Conservation (phyloP, 495 filamentous ascomycete species). For the Neurospora hispaniola region DNA sequence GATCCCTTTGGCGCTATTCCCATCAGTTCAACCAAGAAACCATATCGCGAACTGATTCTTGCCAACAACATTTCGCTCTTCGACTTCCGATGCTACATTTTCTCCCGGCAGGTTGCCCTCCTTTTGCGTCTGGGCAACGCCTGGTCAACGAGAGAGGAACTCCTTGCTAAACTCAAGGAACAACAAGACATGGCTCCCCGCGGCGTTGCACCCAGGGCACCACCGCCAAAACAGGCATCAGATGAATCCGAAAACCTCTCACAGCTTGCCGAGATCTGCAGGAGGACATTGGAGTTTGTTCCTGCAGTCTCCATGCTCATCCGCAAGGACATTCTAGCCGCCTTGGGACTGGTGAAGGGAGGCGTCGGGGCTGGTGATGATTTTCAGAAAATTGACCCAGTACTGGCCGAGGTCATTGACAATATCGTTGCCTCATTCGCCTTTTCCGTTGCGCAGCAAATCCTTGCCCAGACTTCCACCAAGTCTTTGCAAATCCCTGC, state of each 20-base stretch:
- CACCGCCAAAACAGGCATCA: constrained; percentile 27
- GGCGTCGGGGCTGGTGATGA: constrained; percentile 11
- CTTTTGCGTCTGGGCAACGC: constrained; percentile 74
- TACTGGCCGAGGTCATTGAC: constrained; percentile 49
- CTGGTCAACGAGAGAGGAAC: constrained; percentile 43
- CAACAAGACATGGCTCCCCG: constrained; percentile 41
- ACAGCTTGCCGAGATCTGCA: constrained; percentile 70
- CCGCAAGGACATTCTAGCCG: constrained; percentile 56
- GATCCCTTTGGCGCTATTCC: constrained; percentile 44
- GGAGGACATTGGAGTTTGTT: constrained; percentile 69
- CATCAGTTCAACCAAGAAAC: constrained; percentile 62
- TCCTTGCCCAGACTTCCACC: constrained; percentile 66
- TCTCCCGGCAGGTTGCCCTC: constrained; percentile 76
- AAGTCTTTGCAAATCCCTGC: constrained; percentile 55
- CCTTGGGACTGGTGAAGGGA: constrained; percentile 23
- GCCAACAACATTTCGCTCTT: constrained; percentile 96
- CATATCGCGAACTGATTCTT: constrained; percentile 85
- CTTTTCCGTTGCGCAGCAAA: constrained; percentile 66
- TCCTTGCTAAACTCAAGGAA: constrained; percentile 46
- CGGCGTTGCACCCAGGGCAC: constrained; percentile 40
- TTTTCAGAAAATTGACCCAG: constrained; percentile 16
- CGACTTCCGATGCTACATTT: constrained; percentile 91
- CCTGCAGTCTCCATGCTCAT: constrained; percentile 65
- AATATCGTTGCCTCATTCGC: constrained; percentile 79
- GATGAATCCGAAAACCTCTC: constrained; percentile 64